phyloP scores from a whole-genome alignment of 352 stramenopile genomes.

The Phytophthora colocasiae region DNA sequence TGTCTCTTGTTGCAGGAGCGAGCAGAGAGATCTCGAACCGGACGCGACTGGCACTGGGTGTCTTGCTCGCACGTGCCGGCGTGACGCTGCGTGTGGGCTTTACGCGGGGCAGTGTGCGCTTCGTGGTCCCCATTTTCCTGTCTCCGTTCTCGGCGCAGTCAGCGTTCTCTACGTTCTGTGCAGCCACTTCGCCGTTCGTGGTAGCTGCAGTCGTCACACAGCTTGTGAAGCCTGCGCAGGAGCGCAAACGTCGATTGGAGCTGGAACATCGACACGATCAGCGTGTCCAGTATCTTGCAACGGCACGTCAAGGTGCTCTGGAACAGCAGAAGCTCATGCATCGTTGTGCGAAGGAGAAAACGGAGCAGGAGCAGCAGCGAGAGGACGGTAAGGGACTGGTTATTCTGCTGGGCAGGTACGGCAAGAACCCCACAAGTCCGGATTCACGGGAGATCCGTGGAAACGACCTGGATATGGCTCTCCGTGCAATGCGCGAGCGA shows the following conservation, averaged over 20 bases:
- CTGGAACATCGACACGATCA: conserved; percentile 51
- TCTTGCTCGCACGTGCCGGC: conserved; percentile 59
- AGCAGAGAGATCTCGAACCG: conserved; percentile 68
- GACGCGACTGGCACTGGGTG: conserved; percentile 64
- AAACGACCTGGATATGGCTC: conserved; percentile 25
- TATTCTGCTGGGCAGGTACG: conserved; percentile 79
- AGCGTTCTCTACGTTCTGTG: conserved; percentile 78
- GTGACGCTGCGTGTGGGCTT: conserved; percentile 78
- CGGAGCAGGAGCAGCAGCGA: conserved; percentile 51
- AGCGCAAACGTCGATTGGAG: conserved; percentile 62
- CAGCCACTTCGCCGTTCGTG: conserved; percentile 75
- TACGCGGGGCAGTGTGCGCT: conserved; percentile 80
- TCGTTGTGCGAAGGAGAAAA: conserved; percentile 67
- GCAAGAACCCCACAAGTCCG: conserved; percentile 70
- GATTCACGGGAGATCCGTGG: conserved; percentile 41
- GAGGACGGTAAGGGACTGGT: conserved; percentile 63
- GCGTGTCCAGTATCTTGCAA: conserved; percentile 66
- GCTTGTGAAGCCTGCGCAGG: conserved; percentile 70
- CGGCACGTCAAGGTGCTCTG: conserved; percentile 55
- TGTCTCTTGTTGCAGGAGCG: conserved; percentile 59
- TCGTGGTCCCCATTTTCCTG: conserved; percentile 85
- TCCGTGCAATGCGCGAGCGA: conserved; percentile 22
- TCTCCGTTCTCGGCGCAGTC: conserved; percentile 74
- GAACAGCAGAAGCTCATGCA: conserved; percentile 83
- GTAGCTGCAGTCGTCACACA: conserved; percentile 71